Evolutionary conservation across 1,139 yeast species (phyloP).

Genomic region (Yamadazyma diospyri): DNA sequence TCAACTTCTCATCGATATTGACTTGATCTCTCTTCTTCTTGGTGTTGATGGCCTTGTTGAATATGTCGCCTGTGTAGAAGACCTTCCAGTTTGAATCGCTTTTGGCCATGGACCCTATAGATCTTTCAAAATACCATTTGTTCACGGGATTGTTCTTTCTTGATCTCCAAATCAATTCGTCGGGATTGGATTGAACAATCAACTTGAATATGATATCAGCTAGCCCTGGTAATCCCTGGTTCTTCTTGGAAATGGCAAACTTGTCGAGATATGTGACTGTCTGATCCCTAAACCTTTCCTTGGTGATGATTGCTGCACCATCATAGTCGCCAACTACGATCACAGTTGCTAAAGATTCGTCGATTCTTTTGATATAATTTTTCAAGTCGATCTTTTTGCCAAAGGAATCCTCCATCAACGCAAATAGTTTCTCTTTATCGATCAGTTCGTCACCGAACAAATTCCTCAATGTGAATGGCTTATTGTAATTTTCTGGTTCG

Average conservation of each 20-base stretch:
- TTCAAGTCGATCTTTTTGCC: constrained; percentile 61
- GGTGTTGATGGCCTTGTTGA: constrained; percentile 32
- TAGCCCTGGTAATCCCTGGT: constrained; percentile 90
- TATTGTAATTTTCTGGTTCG: constrained; percentile 27
- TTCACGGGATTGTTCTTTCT: constrained; percentile 83
- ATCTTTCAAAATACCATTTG: constrained; percentile 95
- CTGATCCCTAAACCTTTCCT: constrained; percentile 41
- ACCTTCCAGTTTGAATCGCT: constrained; percentile 61
- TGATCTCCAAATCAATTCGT: constrained; percentile 87
- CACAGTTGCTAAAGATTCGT: constrained; percentile 65
- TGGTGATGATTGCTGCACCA: constrained; percentile 90
- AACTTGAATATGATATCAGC: constrained; percentile 91
- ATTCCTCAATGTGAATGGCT: constrained; percentile 39
- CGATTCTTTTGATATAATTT: constrained; percentile 63
- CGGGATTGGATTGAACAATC: constrained; percentile 64
- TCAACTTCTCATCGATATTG: constrained; percentile 27
- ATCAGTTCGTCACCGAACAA: constrained; percentile 47
- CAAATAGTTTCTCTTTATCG: constrained; percentile 53
- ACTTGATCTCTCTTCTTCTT: constrained; percentile 20
- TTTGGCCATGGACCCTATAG: constrained; percentile 62
- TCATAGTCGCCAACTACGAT: constrained; percentile 92
- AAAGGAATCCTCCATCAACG: constrained; percentile 76
- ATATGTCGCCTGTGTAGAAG: constrained; percentile 61
- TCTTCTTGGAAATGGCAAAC: constrained; percentile 77
- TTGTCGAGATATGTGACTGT: constrained; percentile 77